A percentile compares a stretch with the other conserved stretches of the same genome.
Conservation (phyloP, 2,329 filamentous ascomycete genomes). For the Ophiocordyceps sinensis region DNA sequence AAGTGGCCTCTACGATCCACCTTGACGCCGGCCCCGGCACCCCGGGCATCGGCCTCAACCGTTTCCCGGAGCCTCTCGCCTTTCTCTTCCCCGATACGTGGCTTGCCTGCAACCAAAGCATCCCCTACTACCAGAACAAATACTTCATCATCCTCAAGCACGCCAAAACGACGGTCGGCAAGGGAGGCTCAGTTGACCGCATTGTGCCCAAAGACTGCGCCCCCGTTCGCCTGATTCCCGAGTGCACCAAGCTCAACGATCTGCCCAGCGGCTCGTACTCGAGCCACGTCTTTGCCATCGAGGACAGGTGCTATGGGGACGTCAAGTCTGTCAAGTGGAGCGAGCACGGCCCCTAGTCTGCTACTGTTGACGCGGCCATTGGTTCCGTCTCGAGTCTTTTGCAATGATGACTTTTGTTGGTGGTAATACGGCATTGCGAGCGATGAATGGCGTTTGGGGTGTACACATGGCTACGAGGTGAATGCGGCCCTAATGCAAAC, state of each 20-base stretch:
- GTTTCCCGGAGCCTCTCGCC: constrained; percentile 16
- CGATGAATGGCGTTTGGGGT: too few relatives aligned
- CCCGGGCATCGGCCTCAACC: constrained; percentile 15
- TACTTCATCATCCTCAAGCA: constrained; percentile 22
- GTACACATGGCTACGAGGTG: too few relatives aligned
- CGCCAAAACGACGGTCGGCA: constrained; percentile 10
- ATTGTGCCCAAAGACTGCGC: constrained; percentile 23
- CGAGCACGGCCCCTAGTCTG: constrained; percentile 8
- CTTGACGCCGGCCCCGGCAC: constrained; percentile 18
- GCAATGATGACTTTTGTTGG: too few relatives aligned
- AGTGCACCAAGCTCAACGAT: constrained; percentile 22
- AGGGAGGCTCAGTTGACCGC: constrained; percentile 6
- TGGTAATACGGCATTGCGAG: too few relatives aligned
- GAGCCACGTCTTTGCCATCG: constrained; percentile 22
- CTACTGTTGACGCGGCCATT: background rate
- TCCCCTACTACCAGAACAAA: constrained; percentile 22
- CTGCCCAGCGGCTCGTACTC: constrained; percentile 17
- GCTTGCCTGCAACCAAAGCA: constrained; percentile 23
- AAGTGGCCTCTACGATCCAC: constrained; percentile 12
- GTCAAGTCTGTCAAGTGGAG: constrained; percentile 23
- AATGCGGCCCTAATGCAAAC: too few relatives aligned
- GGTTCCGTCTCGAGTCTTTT: too few relatives aligned
- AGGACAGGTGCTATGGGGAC: constrained; percentile 22
- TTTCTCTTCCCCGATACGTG: constrained; percentile 19
- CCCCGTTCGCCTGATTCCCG: constrained; percentile 23